These are phyloP conservation scores for Triticum turgidum DNA, from an alignment of 176 grass and related monocot species.

Conservation along the genomic window DNA sequence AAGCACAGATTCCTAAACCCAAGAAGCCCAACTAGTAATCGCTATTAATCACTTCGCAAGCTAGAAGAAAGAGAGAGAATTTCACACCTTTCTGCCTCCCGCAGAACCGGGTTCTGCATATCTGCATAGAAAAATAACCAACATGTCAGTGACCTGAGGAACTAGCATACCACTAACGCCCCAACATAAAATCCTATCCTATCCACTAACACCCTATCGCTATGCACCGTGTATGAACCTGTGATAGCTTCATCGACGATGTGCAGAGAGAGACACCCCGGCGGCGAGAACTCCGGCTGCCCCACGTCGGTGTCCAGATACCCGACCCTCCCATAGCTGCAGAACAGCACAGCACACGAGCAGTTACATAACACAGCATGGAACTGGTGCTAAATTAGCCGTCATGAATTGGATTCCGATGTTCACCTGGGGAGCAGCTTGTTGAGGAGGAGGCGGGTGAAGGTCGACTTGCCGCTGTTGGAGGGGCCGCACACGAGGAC, in stretches of 20 bases:
- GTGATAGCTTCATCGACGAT: constrained; percentile 48
- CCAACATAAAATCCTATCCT: background rate
- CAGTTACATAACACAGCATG: background rate
- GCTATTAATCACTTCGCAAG: background rate
- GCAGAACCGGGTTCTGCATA: constrained; percentile 47
- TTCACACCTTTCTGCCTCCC: constrained; percentile 51
- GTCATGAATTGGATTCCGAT: background rate
- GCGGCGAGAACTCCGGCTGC: constrained; percentile 78
- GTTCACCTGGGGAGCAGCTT: constrained; percentile 63
- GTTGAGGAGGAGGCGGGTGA: constrained; percentile 85
- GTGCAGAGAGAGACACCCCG: constrained; percentile 74
- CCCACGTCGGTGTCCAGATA: constrained; percentile 90
- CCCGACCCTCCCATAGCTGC: constrained; percentile 55
- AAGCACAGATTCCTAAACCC: background rate
- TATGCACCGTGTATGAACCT: constrained; percentile 3
- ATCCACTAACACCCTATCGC: background rate
- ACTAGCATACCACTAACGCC: background rate
- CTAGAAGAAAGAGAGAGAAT: background rate
- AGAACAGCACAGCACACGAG: background rate
- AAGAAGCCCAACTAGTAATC: background rate
- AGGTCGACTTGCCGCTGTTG: constrained; percentile 96
- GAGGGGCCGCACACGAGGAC: constrained; percentile 75
- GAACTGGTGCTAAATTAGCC: accelerated
- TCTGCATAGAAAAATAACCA: constrained; percentile 49
- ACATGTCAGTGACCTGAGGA: background rate